phyloP scores from a whole-genome alignment of 2,329 filamentous ascomycete genomes.

The Thelonectria rubi region DNA sequence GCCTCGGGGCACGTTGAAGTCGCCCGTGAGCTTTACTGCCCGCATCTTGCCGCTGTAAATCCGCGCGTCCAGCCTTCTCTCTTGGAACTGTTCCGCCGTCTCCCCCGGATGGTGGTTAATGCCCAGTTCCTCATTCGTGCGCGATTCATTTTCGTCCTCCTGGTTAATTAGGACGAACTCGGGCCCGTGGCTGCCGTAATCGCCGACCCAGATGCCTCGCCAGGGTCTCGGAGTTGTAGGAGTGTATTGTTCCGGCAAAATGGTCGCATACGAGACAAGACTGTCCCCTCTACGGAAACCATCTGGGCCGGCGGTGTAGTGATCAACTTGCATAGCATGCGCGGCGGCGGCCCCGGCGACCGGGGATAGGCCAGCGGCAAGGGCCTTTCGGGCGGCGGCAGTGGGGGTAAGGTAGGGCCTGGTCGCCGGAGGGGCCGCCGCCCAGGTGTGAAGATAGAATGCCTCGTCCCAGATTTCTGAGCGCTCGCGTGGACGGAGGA shows the following conservation, averaged over 20 bases:
- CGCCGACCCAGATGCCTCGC: slow-evolving; percentile 91
- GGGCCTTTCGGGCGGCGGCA: slow-evolving; percentile 30
- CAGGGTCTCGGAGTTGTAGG: slow-evolving; percentile 83
- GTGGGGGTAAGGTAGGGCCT: too few species aligned
- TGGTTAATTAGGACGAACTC: slow-evolving; percentile 89
- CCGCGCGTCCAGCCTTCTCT: slow-evolving; percentile 55
- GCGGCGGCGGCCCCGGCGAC: too few species aligned
- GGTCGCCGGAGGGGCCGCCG: slow-evolving; percentile 39
- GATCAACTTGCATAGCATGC: slow-evolving; percentile 26
- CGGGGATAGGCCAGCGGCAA: too few species aligned
- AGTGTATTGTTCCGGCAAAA: slow-evolving; percentile 79
- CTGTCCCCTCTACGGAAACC: slow-evolving; percentile 55
- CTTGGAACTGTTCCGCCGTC: slow-evolving; percentile 55
- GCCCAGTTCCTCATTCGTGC: slow-evolving; percentile 51
- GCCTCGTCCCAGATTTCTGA: slow-evolving; percentile 72
- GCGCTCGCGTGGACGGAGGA: slow-evolving; percentile 56
- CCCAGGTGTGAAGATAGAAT: slow-evolving; percentile 74
- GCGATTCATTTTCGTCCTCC: slow-evolving; percentile 57
- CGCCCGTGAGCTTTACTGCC: slow-evolving; percentile 91
- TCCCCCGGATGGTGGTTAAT: slow-evolving; percentile 54
- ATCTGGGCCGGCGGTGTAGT: slow-evolving; percentile 10
- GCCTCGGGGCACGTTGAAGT: slow-evolving; percentile 87
- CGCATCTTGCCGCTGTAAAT: slow-evolving; percentile 75
- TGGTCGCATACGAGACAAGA: slow-evolving; percentile 72
- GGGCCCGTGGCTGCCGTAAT: slow-evolving; percentile 87